Evolutionary conservation across 2,329 filamentous ascomycete species (phyloP), one percentile per base, ranked within the genome.

Genomic region (Claviceps maximensis): DNA sequence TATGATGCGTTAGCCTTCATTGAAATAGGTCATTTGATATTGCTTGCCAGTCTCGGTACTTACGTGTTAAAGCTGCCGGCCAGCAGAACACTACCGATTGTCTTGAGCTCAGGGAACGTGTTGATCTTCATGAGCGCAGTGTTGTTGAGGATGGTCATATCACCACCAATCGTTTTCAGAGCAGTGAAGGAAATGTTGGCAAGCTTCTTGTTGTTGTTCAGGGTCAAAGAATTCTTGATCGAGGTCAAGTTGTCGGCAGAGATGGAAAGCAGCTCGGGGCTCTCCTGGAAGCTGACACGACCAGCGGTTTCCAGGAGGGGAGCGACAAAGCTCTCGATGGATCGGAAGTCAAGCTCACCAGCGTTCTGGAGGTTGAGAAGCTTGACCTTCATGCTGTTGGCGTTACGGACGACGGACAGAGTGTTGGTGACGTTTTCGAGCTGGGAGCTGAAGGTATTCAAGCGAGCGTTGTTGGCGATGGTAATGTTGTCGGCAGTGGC

Each of bases 131-230:
- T 61, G 36, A 96, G 78, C 53, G 75, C 74, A 56, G 88, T 87
- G 83, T 97, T 96, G 81, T 95, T 95, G 71, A 87, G 84, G 65
- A 98, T 81, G 61, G 86, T 82, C 67, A 95, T 80, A 67, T 86
- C 88, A 73, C 88, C 90, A 60, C 79, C 81, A 63, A 95, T 78
- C 52, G 71, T 77, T 59, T 74, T 77, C 47, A 97, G 76, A 23
- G 65, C 47, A 48, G 86, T 83, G 71, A 95, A 79, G 55, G 84
- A 82, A 70, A 96, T 76, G 79, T 95, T 95, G 66, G 72, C 67
- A 50, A 86, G 72, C 56, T 74, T 66, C 44, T 70, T 68, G 74
- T 85, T 85, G 71, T 77, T 77, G 66, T 81, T 75, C 62, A 86
- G 80, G 3, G 81, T 80, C 55, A 86, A 63, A 19, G 63, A 64